Percentiles rank a stretch among this genome's conserved stretches.
Evolutionary conservation across 139 green algal genomes (phyloP).

Genomic region (Volvox africanus): DNA sequence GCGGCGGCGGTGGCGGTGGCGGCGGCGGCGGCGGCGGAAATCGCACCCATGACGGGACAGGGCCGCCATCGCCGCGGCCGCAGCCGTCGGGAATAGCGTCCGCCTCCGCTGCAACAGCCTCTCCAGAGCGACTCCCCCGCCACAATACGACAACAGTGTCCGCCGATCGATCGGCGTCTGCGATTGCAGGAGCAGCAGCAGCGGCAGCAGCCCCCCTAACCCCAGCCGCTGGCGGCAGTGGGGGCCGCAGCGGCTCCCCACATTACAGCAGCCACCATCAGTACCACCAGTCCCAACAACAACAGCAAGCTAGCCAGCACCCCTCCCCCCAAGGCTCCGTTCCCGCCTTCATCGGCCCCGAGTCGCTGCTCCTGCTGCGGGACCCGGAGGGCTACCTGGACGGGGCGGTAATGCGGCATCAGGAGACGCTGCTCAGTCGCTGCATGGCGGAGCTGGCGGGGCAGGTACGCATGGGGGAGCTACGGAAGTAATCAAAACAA

Average conservation of each 20-base stretch:
- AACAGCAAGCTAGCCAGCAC: neutral
- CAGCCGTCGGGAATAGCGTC: neutral
- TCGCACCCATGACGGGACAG: neutral
- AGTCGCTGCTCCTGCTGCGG: slow-evolving; percentile 38
- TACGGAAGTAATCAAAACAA: neutral
- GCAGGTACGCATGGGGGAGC: neutral
- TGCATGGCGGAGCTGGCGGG: slow-evolving; percentile 52
- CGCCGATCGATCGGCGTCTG: neutral
- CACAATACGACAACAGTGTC: slow-evolving; percentile 1
- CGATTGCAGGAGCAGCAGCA: neutral
- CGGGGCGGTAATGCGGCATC: slow-evolving; percentile 49
- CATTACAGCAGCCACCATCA: neutral
- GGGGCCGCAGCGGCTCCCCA: neutral
- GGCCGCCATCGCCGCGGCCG: neutral
- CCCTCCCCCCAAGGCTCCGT: neutral
- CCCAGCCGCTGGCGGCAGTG: neutral
- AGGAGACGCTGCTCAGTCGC: slow-evolving; percentile 52
- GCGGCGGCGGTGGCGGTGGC: neutral
- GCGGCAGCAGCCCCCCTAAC: neutral
- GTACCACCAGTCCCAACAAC: neutral
- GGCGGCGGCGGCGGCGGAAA: neutral
- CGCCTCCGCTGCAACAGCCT: neutral
- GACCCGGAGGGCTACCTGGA: slow-evolving; percentile 50
- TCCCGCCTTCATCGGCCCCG: neutral
- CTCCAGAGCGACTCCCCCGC: slow-evolving; percentile 3